A percentile compares a stretch with the other conserved stretches of the same genome.
Evolutionary conservation across 2,329 filamentous ascomycete genomes (phyloP).

Genomic region (Exophiala calicioides): DNA sequence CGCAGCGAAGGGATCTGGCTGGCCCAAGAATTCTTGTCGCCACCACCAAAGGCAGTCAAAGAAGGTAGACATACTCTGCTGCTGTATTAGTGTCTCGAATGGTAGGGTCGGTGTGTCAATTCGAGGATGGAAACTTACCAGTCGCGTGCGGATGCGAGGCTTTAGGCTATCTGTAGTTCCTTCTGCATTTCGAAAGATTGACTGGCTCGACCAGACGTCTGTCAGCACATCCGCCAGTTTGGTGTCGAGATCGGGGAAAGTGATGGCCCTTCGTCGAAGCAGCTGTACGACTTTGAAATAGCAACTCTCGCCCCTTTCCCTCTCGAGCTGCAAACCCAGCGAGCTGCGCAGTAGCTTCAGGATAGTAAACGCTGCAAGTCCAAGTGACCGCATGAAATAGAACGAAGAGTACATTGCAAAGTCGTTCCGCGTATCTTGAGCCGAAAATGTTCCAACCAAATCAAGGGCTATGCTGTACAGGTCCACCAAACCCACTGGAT

Average conservation of each 20-base stretch:
- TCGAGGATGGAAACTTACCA: no score
- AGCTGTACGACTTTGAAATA: neutral
- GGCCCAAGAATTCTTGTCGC: neutral
- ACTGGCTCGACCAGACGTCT: neutral
- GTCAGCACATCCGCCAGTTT: neutral
- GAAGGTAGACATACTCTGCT: neutral
- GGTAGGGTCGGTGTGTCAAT: no score
- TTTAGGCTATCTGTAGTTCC: neutral
- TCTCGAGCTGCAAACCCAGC: no score
- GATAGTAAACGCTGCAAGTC: neutral
- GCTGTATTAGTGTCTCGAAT: neutral
- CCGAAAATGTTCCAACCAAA: neutral
- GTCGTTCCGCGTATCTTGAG: neutral
- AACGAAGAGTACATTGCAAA: constrained; percentile 5
- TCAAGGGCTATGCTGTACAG: constrained; percentile 1
- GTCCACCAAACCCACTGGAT: neutral
- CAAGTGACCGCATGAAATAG: constrained; percentile 1
- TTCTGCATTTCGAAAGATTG: neutral
- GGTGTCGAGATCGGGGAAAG: neutral
- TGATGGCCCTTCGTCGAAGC: neutral
- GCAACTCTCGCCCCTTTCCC: neutral
- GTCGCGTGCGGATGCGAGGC: neutral
- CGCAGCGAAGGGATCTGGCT: neutral
- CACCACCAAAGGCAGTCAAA: neutral
- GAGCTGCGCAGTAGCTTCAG: constrained; percentile 3